Evolutionary conservation across 257 asterid species (phyloP).

Genomic region (Parsonsia alboflavescens): DNA sequence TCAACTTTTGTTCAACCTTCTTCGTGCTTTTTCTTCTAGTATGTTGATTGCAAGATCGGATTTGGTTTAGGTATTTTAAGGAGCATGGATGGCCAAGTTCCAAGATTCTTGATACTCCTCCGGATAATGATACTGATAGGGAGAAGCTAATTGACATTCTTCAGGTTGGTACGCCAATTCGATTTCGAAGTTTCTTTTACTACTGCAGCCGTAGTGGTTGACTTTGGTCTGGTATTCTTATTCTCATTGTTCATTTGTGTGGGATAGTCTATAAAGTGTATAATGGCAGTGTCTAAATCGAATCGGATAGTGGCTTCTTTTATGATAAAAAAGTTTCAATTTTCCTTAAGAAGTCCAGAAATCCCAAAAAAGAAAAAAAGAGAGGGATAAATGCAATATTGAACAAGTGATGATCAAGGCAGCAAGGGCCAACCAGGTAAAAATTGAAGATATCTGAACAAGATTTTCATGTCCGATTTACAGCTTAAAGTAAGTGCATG

Average conservation of each 20-base stretch:
- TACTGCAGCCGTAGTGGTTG: not conserved
- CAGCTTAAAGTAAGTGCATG: not conserved
- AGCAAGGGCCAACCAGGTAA: not conserved
- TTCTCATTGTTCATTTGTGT: not conserved
- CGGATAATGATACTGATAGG: constrained; percentile 62
- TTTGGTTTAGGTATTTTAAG: constrained; percentile 66
- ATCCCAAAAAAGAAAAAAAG: not conserved
- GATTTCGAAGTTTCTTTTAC: too few species aligned
- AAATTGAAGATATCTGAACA: not conserved
- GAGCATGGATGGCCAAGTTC: constrained; percentile 97
- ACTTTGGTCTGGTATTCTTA: not conserved
- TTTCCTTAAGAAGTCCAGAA: not conserved
- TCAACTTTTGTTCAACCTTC: not conserved
- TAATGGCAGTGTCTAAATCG: not conserved
- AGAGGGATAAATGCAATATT: too few species aligned
- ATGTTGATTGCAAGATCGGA: not conserved
- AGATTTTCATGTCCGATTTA: not conserved
- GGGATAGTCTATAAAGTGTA: not conserved
- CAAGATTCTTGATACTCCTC: constrained; percentile 45
- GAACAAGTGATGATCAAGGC: not conserved
- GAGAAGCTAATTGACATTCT: constrained; percentile 72
- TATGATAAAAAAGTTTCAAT: not conserved
- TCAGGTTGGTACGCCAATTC: constrained; percentile 39
- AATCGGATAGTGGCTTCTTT: not conserved
- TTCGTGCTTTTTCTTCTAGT: not conserved